phyloP scores from a whole-genome alignment of 148 eudicot species.

The Rhododendron simsii region DNA sequence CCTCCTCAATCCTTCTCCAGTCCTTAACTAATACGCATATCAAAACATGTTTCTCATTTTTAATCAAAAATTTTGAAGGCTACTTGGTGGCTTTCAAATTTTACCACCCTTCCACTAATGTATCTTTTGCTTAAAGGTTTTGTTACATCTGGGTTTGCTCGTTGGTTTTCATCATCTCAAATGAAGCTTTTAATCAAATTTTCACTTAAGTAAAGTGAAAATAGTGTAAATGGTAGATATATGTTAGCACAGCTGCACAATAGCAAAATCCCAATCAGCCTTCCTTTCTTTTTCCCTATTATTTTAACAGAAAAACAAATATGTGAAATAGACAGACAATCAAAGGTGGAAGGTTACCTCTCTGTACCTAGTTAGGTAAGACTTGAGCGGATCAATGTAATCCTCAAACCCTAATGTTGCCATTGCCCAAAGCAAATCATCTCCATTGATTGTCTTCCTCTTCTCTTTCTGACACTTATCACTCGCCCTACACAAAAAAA shows the following conservation, averaged over 20 bases:
- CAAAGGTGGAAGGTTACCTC: slow-evolving; percentile 43
- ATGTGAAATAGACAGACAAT: background rate
- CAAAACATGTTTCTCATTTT: background rate
- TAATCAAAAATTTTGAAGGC: background rate
- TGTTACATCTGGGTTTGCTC: background rate
- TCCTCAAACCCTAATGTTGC: slow-evolving; percentile 93
- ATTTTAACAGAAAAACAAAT: background rate
- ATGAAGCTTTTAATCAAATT: background rate
- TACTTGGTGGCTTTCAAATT: background rate
- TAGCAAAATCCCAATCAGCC: background rate
- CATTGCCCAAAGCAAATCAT: slow-evolving; percentile 97
- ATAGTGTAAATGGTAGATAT: background rate
- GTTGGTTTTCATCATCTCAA: background rate
- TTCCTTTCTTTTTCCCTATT: background rate
- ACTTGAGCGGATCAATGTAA: slow-evolving; percentile 77
- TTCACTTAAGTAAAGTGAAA: background rate
- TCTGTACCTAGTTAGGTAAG: slow-evolving; percentile 68
- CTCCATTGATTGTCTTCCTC: slow-evolving; percentile 92
- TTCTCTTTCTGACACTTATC: slow-evolving; percentile 93
- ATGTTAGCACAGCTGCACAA: background rate
- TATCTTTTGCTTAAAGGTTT: background rate
- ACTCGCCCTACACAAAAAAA: slow-evolving; percentile 52
- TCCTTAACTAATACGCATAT: background rate
- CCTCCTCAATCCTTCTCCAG: background rate
- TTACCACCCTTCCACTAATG: background rate